Evolutionary conservation across 164 flowering plant genomes (phyloP).

Genomic region (Vitis rotundifolia): DNA sequence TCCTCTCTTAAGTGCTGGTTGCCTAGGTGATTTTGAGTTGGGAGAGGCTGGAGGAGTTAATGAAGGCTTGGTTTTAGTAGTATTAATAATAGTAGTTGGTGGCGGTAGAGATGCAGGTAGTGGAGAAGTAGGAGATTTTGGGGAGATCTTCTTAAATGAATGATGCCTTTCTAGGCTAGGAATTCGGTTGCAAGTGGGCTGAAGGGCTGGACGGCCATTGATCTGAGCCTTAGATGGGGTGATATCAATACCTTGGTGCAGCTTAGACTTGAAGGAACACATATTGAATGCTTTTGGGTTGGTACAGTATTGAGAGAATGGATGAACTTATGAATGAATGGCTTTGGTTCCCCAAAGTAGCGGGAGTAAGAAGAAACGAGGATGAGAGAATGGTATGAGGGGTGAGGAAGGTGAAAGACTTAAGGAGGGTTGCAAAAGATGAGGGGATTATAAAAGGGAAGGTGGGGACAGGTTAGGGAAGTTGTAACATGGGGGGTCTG

Average conservation of each 20-base stretch:
- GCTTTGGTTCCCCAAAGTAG: not conserved
- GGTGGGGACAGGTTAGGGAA: constrained; percentile 29
- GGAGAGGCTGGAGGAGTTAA: constrained; percentile 47
- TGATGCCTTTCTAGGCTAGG: constrained; percentile 40
- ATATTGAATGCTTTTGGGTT: constrained; percentile 12
- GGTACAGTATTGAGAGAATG: not conserved
- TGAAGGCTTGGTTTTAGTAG: constrained; percentile 11
- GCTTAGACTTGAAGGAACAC: constrained; percentile 50
- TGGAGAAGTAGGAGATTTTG: constrained; percentile 25
- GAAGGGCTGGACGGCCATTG: constrained; percentile 64
- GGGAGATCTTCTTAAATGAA: constrained; percentile 32
- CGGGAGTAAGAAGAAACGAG: not conserved
- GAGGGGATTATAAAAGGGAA: constrained; percentile 24
- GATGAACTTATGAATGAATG: not conserved
- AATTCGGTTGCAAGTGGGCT: constrained; percentile 61
- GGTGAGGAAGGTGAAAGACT: not conserved
- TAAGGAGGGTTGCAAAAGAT: not conserved
- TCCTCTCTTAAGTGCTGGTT: constrained; percentile 38
- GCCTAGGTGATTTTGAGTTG: constrained; percentile 47
- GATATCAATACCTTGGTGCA: constrained; percentile 17
- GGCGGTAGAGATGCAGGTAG: constrained; percentile 20
- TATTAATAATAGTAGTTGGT: constrained; percentile 1
- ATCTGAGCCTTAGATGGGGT: constrained; percentile 27
- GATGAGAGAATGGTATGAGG: not conserved
- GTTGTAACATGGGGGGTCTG: constrained; percentile 52